Base-by-base conservation (phyloP, 108 stramenopile genomes). In the Discostella pseudostelligera region DNA sequence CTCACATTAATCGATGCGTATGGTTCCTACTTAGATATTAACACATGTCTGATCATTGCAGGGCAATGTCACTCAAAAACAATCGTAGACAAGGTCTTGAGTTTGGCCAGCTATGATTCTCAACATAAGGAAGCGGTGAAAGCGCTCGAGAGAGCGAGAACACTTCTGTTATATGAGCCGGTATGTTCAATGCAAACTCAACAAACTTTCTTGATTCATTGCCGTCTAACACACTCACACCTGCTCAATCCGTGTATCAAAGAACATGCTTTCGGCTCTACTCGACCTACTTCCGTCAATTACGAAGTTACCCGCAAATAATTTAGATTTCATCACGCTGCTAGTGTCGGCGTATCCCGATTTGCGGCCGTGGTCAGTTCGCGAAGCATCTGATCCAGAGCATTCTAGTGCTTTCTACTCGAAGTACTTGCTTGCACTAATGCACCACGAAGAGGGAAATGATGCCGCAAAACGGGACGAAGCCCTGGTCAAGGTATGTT, bases 311-410 rank as follows among this genome's bases (percentile, higher is more conserved):
- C 44, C 51, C 0, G 44, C 76, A 19, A 49, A 60, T 16, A 66
- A 57, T 64, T 42, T 77, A 8, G 61, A 72, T 28, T 35, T 85
- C 12, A 69, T 73, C 3, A 29, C 75, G 10, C 37, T 90, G 42
- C 80, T 86, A 44, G 93, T 86, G 19, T 86, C 93, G 17, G 89
- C 86, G 19, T 94, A 85, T 65, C 93, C 93, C 20, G 93, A 94
- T 69, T 39, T 94, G 26, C 78, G 70, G 45, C 88, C 93, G 2
- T 85, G 87, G 85, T 83, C 81, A 58, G 86, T 94, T 20, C 73
- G 70, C 50, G 67, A 79, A 48, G 76, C 75, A 14, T 87, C 84
- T 17, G 20, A 59, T 45, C 56, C 32, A 42, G 56, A 54, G 54
- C 39, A 59, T 11, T 54, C 71, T 39, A 37, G 62, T 22, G 69